phyloP scores from a whole-genome alignment of 2,329 filamentous ascomycete genomes.

The Ophiocordyceps polyrhachis-furcata region DNA sequence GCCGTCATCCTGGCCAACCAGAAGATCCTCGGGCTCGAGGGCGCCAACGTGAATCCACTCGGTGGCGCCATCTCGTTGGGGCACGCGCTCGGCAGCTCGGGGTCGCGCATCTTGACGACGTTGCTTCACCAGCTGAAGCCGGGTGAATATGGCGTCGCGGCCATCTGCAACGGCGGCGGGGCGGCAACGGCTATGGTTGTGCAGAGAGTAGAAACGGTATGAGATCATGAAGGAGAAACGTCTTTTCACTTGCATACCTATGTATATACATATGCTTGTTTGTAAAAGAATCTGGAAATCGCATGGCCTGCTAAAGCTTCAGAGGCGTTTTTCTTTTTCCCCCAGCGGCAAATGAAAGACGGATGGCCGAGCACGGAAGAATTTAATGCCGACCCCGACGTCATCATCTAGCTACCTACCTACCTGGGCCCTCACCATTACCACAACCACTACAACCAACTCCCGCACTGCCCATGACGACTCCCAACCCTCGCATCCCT shows the following conservation, averaged over 20 bases:
- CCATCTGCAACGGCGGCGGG: constrained; percentile 93
- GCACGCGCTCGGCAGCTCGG: constrained; percentile 84
- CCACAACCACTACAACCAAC: neutral
- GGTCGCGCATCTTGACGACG: constrained; percentile 76
- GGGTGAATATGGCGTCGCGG: constrained; percentile 85
- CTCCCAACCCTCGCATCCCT: neutral
- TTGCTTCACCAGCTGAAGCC: constrained; percentile 79
- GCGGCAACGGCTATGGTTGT: constrained; percentile 84
- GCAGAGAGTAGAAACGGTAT: constrained; percentile 52
- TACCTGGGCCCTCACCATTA: no score
- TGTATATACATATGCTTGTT: no score
- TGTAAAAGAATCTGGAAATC: no score
- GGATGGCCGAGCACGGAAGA: neutral
- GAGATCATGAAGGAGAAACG: constrained; percentile 3
- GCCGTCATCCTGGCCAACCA: constrained; percentile 89
- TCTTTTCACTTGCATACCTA: no score
- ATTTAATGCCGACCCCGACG: constrained; percentile 3
- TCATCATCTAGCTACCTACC: no score
- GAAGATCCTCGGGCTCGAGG: constrained; percentile 70
- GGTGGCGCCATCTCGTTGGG: constrained; percentile 86
- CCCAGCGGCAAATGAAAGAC: no score
- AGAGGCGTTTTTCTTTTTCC: no score
- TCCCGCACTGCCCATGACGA: neutral
- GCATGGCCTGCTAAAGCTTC: no score
- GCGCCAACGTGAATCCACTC: constrained; percentile 66